Conservation (phyloP, 306 rosid genomes). For the Acmispon strigosus region DNA sequence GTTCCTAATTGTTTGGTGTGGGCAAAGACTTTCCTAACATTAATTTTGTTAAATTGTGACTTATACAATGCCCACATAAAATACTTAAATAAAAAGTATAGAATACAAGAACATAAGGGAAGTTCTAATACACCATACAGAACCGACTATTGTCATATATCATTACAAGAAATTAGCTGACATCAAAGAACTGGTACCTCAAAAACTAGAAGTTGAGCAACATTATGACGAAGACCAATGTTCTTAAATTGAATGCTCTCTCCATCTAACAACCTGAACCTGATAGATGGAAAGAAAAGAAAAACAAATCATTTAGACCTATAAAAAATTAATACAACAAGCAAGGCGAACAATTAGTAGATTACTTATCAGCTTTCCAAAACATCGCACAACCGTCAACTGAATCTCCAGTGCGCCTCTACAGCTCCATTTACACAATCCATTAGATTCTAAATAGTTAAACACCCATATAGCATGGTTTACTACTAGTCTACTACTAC, state of each 20-base stretch:
- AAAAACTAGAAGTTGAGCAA: conserved; percentile 77
- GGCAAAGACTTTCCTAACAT: too few relatives aligned
- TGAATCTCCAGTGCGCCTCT: conserved; percentile 84
- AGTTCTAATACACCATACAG: too few relatives aligned
- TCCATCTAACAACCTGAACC: conserved; percentile 58
- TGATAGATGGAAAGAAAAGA: conserved; percentile 19
- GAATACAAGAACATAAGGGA: too few relatives aligned
- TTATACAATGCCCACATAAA: too few relatives aligned
- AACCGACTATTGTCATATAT: too few relatives aligned
- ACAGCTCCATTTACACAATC: conserved; percentile 26
- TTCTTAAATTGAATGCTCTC: conserved; percentile 70
- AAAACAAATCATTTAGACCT: not conserved
- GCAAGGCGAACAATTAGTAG: not conserved
- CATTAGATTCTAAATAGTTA: conserved; percentile 19
- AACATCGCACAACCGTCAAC: conserved; percentile 82
- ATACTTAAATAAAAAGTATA: too few relatives aligned
- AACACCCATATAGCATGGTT: not conserved
- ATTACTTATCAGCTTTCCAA: conserved; percentile 80
- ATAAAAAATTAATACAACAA: conserved; percentile 13
- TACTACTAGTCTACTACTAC: not conserved
- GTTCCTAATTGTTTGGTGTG: too few relatives aligned
- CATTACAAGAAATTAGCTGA: not conserved
- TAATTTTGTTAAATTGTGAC: too few relatives aligned
- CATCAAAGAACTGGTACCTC: conserved; percentile 48
- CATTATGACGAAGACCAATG: conserved; percentile 80